These are phyloP conservation scores for Fusarium domesticum DNA, from an alignment of 2,329 filamentous ascomycete genomes.

Conservation along the genomic window DNA sequence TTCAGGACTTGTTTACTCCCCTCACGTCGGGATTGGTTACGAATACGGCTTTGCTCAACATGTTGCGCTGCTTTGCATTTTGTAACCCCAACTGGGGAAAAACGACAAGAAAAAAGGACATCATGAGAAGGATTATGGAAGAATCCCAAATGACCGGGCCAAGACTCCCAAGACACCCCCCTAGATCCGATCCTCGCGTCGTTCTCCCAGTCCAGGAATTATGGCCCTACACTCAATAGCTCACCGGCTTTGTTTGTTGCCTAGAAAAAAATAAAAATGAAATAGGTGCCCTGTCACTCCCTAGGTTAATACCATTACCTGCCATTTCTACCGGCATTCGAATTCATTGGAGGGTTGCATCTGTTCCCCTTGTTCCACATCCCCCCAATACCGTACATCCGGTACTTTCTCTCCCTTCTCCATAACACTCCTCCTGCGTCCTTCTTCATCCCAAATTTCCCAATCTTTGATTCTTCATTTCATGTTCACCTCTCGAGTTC, in stretches of 20 bases:
- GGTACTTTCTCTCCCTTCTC: background rate
- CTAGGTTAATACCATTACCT: background rate
- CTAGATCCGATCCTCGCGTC: conserved; percentile 18
- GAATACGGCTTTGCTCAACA: too few relatives aligned
- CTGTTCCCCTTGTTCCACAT: conserved; percentile 4
- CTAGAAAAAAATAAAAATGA: too few relatives aligned
- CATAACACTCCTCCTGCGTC: background rate
- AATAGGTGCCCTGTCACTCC: too few relatives aligned
- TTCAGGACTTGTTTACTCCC: too few relatives aligned
- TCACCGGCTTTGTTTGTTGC: too few relatives aligned
- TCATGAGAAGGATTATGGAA: too few relatives aligned
- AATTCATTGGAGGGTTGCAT: background rate
- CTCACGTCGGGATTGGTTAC: too few relatives aligned
- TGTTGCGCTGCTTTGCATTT: too few relatives aligned
- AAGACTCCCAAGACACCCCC: conserved; percentile 2
- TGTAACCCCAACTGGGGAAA: too few relatives aligned
- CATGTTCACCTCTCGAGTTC: conserved; percentile 20
- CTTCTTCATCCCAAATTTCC: background rate
- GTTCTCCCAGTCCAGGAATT: conserved; percentile 5
- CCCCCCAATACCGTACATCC: background rate
- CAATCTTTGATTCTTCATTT: conserved; percentile 2
- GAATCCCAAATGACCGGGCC: too few relatives aligned
- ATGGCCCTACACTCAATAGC: too few relatives aligned
- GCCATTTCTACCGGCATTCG: background rate
- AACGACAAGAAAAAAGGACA: too few relatives aligned